These are phyloP conservation scores for Ophiosphaerella narmari DNA, from an alignment of 2,329 filamentous ascomycete genomes.

Conservation along the genomic window DNA sequence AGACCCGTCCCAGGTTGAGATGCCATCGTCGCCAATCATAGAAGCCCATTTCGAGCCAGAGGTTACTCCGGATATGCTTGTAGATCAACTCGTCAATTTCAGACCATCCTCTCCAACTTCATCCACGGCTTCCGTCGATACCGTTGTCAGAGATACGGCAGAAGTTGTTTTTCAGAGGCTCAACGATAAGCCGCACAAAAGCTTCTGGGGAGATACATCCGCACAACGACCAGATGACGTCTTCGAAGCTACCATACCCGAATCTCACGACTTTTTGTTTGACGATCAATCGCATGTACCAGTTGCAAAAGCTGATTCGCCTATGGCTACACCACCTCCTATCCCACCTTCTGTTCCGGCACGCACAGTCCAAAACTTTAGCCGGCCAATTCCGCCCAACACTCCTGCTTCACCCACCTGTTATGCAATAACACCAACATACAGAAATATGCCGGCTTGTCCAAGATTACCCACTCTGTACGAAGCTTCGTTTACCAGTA, in stretches of 20 bases:
- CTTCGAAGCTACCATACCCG: slow-evolving; percentile 21
- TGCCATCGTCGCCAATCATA: slow-evolving; percentile 1
- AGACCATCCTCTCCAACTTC: slow-evolving; percentile 28
- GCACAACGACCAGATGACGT: slow-evolving; percentile 14
- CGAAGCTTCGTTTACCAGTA: slow-evolving; percentile 35
- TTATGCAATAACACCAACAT: slow-evolving; percentile 11
- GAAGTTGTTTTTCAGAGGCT: slow-evolving; percentile 34
- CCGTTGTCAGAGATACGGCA: slow-evolving; percentile 29
- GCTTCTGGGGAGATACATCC: slow-evolving; percentile 19
- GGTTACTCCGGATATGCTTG: too few species aligned
- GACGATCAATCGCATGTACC: slow-evolving; percentile 10
- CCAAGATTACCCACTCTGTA: slow-evolving; percentile 39
- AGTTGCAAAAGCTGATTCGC: slow-evolving; percentile 12
- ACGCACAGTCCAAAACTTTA: slow-evolving; percentile 30
- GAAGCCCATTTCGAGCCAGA: slow-evolving; percentile 5
- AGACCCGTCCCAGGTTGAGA: background rate
- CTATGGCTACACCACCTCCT: slow-evolving; percentile 8
- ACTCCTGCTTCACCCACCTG: slow-evolving; percentile 10
- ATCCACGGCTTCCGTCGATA: slow-evolving; percentile 24
- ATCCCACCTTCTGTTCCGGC: slow-evolving; percentile 20
- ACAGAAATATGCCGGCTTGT: slow-evolving; percentile 15
- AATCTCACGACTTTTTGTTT: slow-evolving; percentile 37
- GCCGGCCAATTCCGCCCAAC: slow-evolving; percentile 20
- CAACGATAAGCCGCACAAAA: slow-evolving; percentile 24
- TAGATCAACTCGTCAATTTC: too few species aligned